Percentiles rank a stretch among this genome's conserved stretches.
These are phyloP conservation scores for Komagataella pastoris DNA, from an alignment of 805 yeast genomes.

Conservation along the genomic window DNA sequence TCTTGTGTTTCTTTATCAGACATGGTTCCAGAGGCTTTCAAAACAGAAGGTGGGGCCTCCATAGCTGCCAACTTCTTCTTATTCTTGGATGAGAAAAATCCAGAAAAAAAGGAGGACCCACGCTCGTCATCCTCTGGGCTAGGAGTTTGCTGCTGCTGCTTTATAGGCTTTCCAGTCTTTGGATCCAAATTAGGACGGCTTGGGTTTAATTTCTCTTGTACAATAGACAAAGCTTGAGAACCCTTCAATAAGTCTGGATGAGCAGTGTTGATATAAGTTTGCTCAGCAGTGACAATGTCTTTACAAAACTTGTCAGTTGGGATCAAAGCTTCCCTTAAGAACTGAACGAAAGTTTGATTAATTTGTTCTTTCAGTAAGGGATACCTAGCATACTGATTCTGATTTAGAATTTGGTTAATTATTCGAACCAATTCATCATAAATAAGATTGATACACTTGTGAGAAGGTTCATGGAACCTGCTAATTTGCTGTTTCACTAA, in stretches of 20 bases:
- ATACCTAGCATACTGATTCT: conserved; percentile 76
- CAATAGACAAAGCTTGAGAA: conserved; percentile 87
- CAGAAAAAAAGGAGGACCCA: conserved; percentile 81
- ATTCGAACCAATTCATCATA: conserved; percentile 93
- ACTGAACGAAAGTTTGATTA: conserved; percentile 66
- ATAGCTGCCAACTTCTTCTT: conserved; percentile 88
- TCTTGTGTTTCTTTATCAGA: conserved; percentile 94
- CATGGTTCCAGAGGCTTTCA: conserved; percentile 85
- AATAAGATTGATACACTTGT: conserved; percentile 78
- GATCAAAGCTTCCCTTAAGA: conserved; percentile 59
- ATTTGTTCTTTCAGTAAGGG: conserved; percentile 85
- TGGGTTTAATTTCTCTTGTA: conserved; percentile 75
- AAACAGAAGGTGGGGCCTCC: conserved; percentile 95
- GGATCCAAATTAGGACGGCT: conserved; percentile 74
- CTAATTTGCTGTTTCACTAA: conserved; percentile 86
- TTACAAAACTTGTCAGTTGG: conserved; percentile 82
- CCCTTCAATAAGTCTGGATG: conserved; percentile 96
- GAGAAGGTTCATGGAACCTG: conserved; percentile 87
- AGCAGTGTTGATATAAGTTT: conserved; percentile 92
- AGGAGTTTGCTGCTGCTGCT: conserved; percentile 21
- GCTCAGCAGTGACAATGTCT: conserved; percentile 78
- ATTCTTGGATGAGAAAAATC: conserved; percentile 84
- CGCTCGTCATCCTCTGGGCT: conserved; percentile 32
- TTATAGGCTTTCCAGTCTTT: conserved; percentile 75
- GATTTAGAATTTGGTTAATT: conserved; percentile 68